Evolutionary conservation across 2,329 filamentous ascomycete species (phyloP).

Genomic region (Exserohilum rostratum): DNA sequence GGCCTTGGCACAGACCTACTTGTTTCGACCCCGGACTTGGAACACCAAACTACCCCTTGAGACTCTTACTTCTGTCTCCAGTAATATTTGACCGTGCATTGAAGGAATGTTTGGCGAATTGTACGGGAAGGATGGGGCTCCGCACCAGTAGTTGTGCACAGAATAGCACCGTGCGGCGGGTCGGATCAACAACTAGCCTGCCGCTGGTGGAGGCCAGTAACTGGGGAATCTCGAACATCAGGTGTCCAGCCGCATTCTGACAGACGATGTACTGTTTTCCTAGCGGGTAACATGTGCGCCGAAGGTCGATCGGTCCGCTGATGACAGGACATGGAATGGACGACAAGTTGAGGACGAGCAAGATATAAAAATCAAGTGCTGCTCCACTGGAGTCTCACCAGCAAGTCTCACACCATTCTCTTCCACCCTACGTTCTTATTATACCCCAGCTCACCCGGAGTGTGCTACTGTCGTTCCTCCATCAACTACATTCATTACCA

Average conservation of each 20-base stretch:
- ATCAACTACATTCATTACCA: background rate
- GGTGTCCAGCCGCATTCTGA: too few relatives aligned
- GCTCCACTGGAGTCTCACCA: too few relatives aligned
- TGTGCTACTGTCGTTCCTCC: background rate
- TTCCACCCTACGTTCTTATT: too few relatives aligned
- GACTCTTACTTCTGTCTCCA: slow-evolving; percentile 11
- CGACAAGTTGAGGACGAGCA: background rate
- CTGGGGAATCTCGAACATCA: too few relatives aligned
- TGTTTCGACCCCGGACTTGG: slow-evolving; percentile 8
- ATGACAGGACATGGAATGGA: too few relatives aligned
- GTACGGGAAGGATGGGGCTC: background rate
- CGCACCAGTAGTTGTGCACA: background rate
- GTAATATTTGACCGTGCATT: background rate
- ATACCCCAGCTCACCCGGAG: too few relatives aligned
- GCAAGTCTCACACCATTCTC: too few relatives aligned
- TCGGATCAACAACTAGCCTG: too few relatives aligned
- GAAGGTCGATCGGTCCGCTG: too few relatives aligned
- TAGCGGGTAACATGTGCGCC: background rate
- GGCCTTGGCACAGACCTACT: slow-evolving; percentile 8
- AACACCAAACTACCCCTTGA: slow-evolving; percentile 11
- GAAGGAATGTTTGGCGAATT: background rate
- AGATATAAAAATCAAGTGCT: too few relatives aligned
- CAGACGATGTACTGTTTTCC: background rate
- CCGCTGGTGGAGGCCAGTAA: too few relatives aligned
- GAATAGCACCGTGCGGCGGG: too few relatives aligned